phyloP scores from a whole-genome alignment of 2,329 filamentous ascomycete species.

The Fusarium proliferatum region DNA sequence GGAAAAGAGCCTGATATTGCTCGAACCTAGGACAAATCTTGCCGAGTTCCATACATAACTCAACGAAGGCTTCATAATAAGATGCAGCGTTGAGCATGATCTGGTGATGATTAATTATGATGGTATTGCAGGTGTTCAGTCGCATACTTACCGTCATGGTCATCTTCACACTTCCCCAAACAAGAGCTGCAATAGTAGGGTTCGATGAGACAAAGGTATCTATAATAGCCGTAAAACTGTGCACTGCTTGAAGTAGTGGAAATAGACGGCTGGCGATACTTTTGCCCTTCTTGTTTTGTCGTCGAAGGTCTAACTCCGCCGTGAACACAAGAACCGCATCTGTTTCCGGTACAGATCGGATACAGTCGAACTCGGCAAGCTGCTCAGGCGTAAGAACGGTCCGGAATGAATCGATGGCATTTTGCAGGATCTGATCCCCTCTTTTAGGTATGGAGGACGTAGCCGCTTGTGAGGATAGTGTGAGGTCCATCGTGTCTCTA shows the following conservation, averaged over 20 bases:
- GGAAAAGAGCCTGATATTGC: conserved; percentile 52
- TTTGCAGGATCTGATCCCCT: not conserved
- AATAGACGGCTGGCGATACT: conserved; percentile 46
- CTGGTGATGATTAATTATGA: conserved; percentile 27
- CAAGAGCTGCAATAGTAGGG: conserved; percentile 51
- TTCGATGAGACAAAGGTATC: conserved; percentile 53
- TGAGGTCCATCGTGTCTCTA: not conserved
- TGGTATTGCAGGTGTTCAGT: not conserved
- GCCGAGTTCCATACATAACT: conserved; percentile 51
- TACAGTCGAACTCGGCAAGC: not conserved
- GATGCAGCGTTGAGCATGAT: conserved; percentile 49
- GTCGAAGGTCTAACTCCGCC: conserved; percentile 45
- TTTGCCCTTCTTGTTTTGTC: conserved; percentile 36
- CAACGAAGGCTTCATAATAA: conserved; percentile 54
- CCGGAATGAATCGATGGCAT: not conserved
- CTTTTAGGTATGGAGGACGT: rapidly evolving
- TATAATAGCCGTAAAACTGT: conserved; percentile 51
- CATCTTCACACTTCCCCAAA: conserved; percentile 59
- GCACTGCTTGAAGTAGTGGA: conserved; percentile 50
- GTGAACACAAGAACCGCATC: conserved; percentile 50
- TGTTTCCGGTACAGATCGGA: conserved; percentile 38
- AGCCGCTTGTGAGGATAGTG: not conserved
- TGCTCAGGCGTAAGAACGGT: not conserved
- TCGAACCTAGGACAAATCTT: conserved; percentile 50
- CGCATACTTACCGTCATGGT: not conserved